Evolutionary conservation across 148 eudicot species (phyloP).

Genomic region (Linanthus parryae): DNA sequence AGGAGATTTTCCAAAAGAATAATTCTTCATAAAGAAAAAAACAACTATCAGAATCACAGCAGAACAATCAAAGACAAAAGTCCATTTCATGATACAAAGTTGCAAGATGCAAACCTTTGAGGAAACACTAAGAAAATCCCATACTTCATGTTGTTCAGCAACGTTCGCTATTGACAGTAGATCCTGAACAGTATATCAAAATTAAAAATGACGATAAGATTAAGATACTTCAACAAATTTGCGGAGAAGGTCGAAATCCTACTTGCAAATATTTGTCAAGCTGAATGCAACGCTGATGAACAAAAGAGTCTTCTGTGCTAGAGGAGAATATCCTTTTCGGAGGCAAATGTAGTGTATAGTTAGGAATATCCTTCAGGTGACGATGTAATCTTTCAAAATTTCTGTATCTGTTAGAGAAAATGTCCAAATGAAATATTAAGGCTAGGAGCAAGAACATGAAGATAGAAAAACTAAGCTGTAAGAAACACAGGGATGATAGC

Average conservation of each 20-base stretch:
- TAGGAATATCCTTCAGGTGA: slow-evolving; percentile 91
- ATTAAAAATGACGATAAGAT: slow-evolving; percentile 3
- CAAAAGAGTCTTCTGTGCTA: slow-evolving; percentile 98
- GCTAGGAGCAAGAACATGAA: background rate
- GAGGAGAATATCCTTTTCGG: slow-evolving; percentile 99
- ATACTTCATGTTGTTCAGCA: slow-evolving; percentile 98
- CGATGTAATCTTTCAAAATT: slow-evolving; percentile 95
- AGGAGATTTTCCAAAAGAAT: slow-evolving; percentile 84
- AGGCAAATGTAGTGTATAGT: slow-evolving; percentile 88
- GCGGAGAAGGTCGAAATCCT: slow-evolving; percentile 14
- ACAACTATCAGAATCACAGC: background rate
- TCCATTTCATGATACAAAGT: background rate
- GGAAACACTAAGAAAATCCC: slow-evolving; percentile 91
- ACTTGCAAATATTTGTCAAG: slow-evolving; percentile 95
- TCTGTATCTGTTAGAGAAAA: slow-evolving; percentile 58
- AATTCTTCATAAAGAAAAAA: slow-evolving; percentile 51
- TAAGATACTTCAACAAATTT: background rate
- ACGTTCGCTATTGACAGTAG: slow-evolving; percentile 96
- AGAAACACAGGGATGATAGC: background rate
- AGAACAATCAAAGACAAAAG: background rate
- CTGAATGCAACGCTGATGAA: slow-evolving; percentile 96
- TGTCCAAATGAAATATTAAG: slow-evolving; percentile 4
- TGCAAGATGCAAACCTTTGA: slow-evolving; percentile 58
- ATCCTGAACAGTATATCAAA: slow-evolving; percentile 47
- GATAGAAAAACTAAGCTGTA: background rate